Percentiles rank a stretch among this genome's conserved stretches.
phyloP scores from a whole-genome alignment of 495 filamentous ascomycete genomes.

The Durotheca rogersii region DNA sequence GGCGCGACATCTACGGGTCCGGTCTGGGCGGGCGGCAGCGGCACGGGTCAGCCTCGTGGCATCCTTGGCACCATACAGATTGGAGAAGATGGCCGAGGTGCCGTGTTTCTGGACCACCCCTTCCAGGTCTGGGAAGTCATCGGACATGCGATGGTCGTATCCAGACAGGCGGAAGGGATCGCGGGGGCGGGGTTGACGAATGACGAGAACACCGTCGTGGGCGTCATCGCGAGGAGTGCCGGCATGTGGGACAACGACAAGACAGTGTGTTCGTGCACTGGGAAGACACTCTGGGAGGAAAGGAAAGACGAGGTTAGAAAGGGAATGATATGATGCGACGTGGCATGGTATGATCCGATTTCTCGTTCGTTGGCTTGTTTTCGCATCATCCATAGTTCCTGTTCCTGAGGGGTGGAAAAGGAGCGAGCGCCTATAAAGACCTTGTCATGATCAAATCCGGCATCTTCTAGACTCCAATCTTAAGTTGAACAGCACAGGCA shows the following conservation, averaged over 20 bases:
- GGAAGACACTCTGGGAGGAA: conserved; percentile 98
- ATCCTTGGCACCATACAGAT: conserved; percentile 74
- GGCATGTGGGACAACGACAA: conserved; percentile 99
- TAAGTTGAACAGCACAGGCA: background rate
- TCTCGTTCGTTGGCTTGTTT: conserved; percentile 7
- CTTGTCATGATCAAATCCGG: conserved; percentile 1
- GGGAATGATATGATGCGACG: conserved; percentile 69
- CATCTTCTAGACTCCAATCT: conserved; percentile 1
- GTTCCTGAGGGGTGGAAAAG: background rate
- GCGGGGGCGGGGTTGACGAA: conserved; percentile 57
- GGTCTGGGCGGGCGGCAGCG: conserved; percentile 62
- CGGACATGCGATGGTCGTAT: conserved; percentile 83
- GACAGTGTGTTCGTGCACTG: conserved; percentile 90
- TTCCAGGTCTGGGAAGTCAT: conserved; percentile 95
- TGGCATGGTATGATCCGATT: conserved; percentile 64
- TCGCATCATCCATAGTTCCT: conserved; percentile 6
- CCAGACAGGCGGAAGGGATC: conserved; percentile 54
- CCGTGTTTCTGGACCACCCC: conserved; percentile 73
- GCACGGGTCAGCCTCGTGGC: conserved; percentile 56
- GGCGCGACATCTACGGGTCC: conserved; percentile 79
- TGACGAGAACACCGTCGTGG: conserved; percentile 80
- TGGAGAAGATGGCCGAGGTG: conserved; percentile 64
- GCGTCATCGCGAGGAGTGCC: conserved; percentile 90
- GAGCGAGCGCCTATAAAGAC: conserved; percentile 4
- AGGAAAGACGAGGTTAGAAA: conserved; percentile 81